Base-by-base conservation (phyloP, 164 flowering plant species). In the Vitis labrusca region DNA sequence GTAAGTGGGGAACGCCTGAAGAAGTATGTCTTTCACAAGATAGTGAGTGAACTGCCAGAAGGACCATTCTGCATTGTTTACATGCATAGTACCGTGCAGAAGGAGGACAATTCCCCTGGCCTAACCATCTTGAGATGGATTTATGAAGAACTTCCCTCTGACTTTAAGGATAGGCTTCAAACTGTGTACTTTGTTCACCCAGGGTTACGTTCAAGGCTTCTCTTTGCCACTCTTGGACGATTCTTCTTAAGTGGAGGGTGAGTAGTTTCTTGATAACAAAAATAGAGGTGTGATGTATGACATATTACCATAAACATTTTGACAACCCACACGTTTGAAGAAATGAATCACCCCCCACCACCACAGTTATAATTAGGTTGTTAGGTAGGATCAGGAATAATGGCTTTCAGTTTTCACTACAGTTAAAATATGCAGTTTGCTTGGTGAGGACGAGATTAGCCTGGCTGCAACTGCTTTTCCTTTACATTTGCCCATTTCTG, bases 191-290 rank as follows among this genome's bases (percentile, higher is more conserved):
- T 95, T 56, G 57, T 95, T 56, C 99, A 95, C 74, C 99, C 97
- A 9, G 97, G 99, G 11, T 82, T 95, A n/a, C 86, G 90, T 1
- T 93, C 99, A 10, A 86, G 99, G 80, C 83, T 93, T 32, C 72
- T 81, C 73, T 71, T 95, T 67, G 93, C 96, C 30, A 93, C 98
- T 37, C 85, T 91, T 65, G 99, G 99, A 49, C 85, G 98, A 14
- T 80, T 92, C 72, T 84, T 95, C 78, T 71, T 95, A 68, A 95
- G 89, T 77, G 96, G 94, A 81, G 96, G 98, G 99, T 95, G 50
- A 85, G 95, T 81, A 9, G 2, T 50, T 27, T 77, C 29, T 47
- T 67, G 44, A 37, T 37, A 37, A 6, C 5, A 37, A 37, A 37
- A 37, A 37, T 37, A 7, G 27, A 23, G 27, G 44, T 6, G 5